Conservation (phyloP, 805 yeast genomes). For the Saccharomycopsis capsularis region DNA sequence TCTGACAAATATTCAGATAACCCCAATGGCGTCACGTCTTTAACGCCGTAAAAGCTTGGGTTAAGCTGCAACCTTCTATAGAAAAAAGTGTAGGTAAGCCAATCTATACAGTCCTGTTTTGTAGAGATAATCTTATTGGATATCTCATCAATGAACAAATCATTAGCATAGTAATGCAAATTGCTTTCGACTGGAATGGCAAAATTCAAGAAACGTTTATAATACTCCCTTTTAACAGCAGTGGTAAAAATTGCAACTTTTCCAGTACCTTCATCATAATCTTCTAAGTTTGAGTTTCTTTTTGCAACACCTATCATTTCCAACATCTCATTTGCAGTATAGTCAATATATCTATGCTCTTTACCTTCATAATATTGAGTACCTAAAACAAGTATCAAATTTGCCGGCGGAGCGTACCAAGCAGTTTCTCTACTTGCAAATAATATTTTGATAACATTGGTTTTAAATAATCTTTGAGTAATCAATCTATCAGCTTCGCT, state of each 20-base stretch:
- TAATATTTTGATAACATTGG: conserved; percentile 48
- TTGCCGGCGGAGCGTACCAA: conserved; percentile 42
- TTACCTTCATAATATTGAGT: conserved; percentile 67
- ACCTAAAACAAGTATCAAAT: conserved; percentile 56
- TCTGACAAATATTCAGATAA: conserved; percentile 81
- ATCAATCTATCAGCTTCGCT: conserved; percentile 41
- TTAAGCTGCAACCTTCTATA: conserved; percentile 74
- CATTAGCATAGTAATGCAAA: conserved; percentile 51
- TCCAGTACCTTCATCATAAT: conserved; percentile 29
- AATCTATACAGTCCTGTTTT: conserved; percentile 83
- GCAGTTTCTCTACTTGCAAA: conserved; percentile 56
- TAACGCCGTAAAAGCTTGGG: conserved; percentile 84
- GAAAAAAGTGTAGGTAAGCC: conserved; percentile 79
- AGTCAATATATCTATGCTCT: conserved; percentile 65
- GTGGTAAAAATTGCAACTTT: conserved; percentile 53
- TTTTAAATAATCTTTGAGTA: conserved; percentile 45
- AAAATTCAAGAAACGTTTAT: conserved; percentile 61
- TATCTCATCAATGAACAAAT: conserved; percentile 68
- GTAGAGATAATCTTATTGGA: conserved; percentile 52
- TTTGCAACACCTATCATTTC: conserved; percentile 55
- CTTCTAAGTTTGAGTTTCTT: conserved; percentile 13
- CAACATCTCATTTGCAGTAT: conserved; percentile 52
- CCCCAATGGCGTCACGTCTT: conserved; percentile 55
- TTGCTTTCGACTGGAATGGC: conserved; percentile 83
- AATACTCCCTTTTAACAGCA: conserved; percentile 49